Base-by-base conservation (phyloP, 2,329 filamentous ascomycete genomes). In the Epichloe baconii region DNA sequence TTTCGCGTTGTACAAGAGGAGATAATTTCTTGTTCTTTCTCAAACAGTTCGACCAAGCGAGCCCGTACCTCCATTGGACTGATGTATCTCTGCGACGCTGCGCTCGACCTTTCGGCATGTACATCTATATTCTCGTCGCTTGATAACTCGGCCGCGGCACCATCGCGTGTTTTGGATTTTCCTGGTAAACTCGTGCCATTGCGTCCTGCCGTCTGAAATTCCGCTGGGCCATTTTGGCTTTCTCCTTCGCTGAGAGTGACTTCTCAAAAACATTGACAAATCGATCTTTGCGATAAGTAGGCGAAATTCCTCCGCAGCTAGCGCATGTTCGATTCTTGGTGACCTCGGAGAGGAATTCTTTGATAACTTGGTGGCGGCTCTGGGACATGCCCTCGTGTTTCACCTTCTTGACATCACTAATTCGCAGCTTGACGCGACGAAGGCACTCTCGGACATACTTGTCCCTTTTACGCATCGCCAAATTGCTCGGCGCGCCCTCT, bases 231-330 rank as follows among this genome's bases (percentile, higher is more conserved):
- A 95, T 95, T 55, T 84, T 82, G 42, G 81, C 77, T 64, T 82
- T 81, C 37, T 93, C 82, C 66, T 94, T 95, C 45, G 76, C 68
- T 45, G 76, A 79, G 52, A 96, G 71, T 2, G 85, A 74, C 63
- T 86, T 93, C 64, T 91, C 84, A 67, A 97, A 98, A 50, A 98
- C 89, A 68, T 97, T 98, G 63, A 90, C 85, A 61, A 82, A 93
- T 43, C 85, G 79, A 61, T 98, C 91, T 66, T 95, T 96, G 59
- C 91, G 83, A 68, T 88, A 97, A 2, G 75, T 74, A 11, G 89
- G 90, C 14, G 86, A 90, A 54, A 93, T 80, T 31, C 85, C 86
- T 47, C 72, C 70, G 58, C 79, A 83, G 51, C 70, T 75, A 44
- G 72, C 73, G 68, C 93, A 98, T 61, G 78, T 79, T 59, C 82